Base-by-base conservation (phyloP, 2,329 filamentous ascomycete genomes). In the Neopestalotiopsis sp. region DNA sequence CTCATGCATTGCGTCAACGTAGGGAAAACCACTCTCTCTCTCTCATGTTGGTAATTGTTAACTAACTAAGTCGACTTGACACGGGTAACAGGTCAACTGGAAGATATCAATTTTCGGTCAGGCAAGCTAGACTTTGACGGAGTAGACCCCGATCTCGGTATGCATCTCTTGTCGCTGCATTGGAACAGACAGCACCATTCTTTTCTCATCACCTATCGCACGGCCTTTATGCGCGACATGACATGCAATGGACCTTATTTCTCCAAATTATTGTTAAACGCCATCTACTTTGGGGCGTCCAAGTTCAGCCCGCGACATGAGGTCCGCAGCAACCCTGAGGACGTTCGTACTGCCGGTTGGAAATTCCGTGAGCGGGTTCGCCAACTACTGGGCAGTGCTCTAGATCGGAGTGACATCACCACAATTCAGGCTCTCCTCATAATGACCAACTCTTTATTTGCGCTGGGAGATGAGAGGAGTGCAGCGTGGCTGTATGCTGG, bases 401-500 rank as follows among this genome's bases (percentile, higher is more conserved):
- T 87, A 1, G 85, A 86, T 57, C 78, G 78, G 9, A 86, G 84
- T 67, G 81, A 84, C 3, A 84, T 89, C 10, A 86, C 86, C 0
- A 88, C 86, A 0, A 85, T 88, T 1, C 85, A 87, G 70, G 86
- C 85, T 0, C 72, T 89, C 34, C 76, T 89, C 0, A 78, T 87
- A 0, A 85, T 88, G 81, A 82, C 83, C 0, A 84, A 83, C 59
- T 84, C 84, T 0, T 74, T 88, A 0, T 87, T 88, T 70, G 81
- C 86, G 0, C 75, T 84, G 2, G 81, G 83, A n/a, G 83, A 84
- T 64, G 83, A 88, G 71, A 78, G 82, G 38, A 87, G 84, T 68
- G 81, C 82, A 5, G 84, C 87, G 1, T 90, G 88, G 88, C 72
- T 89, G 4, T 90, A 89, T 69, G 83, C 85, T 65, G 88, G 87